Conservation (phyloP, 2,329 filamentous ascomycete genomes). For the Fusarium sp. region DNA sequence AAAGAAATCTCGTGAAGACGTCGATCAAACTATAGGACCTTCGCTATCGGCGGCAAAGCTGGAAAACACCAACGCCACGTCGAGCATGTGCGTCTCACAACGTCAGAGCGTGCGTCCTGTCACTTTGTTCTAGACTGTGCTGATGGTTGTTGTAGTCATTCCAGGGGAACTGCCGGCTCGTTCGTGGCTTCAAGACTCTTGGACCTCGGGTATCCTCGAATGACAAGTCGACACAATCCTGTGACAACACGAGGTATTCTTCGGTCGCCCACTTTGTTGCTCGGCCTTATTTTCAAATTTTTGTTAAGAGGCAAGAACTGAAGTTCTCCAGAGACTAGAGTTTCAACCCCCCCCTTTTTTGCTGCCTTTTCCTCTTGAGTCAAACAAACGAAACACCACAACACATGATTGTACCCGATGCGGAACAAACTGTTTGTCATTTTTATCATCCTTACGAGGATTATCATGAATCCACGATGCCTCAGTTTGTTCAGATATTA, state of each 20-base stretch:
- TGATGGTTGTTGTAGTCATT: background rate
- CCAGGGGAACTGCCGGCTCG: background rate
- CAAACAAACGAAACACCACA: background rate
- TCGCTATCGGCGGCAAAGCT: slow-evolving; percentile 5
- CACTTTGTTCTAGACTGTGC: background rate
- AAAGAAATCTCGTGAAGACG: background rate
- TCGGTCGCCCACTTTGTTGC: background rate
- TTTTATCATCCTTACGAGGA: background rate
- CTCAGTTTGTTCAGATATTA: background rate
- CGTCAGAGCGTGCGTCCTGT: background rate
- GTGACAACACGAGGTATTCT: background rate
- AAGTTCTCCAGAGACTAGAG: background rate
- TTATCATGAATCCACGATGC: background rate
- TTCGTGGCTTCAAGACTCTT: background rate
- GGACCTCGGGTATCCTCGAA: slow-evolving; percentile 2
- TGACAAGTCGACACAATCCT: background rate
- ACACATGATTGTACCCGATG: background rate
- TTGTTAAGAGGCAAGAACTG: background rate
- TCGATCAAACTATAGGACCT: background rate
- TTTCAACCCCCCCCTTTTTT: background rate
- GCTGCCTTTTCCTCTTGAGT: background rate
- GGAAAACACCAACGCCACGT: slow-evolving; percentile 4
- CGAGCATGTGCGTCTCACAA: background rate
- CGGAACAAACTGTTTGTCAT: background rate
- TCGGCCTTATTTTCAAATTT: background rate